phyloP scores from a whole-genome alignment of 345 rosid species.

The Firmiana major region DNA sequence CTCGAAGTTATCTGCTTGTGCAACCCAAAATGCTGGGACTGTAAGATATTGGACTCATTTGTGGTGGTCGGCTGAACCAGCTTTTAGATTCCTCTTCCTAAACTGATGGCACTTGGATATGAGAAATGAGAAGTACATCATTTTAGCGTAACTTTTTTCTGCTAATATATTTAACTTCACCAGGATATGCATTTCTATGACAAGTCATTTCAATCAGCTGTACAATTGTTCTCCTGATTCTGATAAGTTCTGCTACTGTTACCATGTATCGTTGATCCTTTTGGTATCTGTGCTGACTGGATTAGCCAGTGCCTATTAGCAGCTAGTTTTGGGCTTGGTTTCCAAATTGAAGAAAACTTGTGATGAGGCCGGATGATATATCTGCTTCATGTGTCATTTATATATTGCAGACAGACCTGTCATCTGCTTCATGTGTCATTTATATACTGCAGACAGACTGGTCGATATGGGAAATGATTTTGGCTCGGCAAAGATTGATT shows the following conservation, averaged over 20 bases:
- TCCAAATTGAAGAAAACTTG: slow-evolving; percentile 8
- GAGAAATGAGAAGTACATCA: neutral
- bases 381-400: neutral
- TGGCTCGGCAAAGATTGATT: slow-evolving; percentile 12
- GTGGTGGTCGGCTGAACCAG: neutral
- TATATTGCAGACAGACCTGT: slow-evolving; percentile 17
- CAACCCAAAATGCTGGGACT: slow-evolving; percentile 13
- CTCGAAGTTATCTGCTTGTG: slow-evolving; percentile 15
- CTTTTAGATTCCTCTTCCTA: neutral
- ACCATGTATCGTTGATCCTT: neutral
- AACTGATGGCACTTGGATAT: neutral
- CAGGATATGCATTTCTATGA: slow-evolving; percentile 1
- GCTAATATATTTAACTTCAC: neutral
- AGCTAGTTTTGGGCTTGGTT: slow-evolving; percentile 10
- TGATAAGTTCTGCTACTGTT: neutral
- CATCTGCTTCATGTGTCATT: neutral
- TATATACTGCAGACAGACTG: slow-evolving; percentile 14
- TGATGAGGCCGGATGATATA: slow-evolving; percentile 9
- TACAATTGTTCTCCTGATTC: slow-evolving; percentile 21
- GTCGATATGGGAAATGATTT: neutral
- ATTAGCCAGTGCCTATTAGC: slow-evolving; percentile 14
- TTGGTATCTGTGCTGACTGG: slow-evolving; percentile 17
- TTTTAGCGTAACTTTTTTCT: neutral
- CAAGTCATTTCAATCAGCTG: slow-evolving; percentile 20
- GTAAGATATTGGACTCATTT: slow-evolving; percentile 5